These are phyloP conservation scores for Podospora appendiculata DNA, from an alignment of 495 filamentous ascomycete genomes.

Conservation along the genomic window DNA sequence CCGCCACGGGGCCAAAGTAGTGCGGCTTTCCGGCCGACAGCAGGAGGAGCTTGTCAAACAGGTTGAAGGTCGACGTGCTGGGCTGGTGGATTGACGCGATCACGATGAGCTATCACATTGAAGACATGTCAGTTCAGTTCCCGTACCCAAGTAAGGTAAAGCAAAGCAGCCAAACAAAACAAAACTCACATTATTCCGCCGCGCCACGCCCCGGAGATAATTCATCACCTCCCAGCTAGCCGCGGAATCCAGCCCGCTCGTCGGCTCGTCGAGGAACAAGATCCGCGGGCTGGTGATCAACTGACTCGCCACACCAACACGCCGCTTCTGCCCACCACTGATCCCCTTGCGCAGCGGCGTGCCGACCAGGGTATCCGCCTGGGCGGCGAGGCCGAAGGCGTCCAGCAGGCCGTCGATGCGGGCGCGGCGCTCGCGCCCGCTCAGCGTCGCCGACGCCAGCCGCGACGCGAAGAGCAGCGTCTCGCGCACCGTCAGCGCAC, in stretches of 20 bases:
- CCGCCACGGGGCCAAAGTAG: conserved; percentile 56
- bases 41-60: conserved; percentile 72
- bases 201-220: conserved; percentile 65
- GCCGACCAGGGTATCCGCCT: conserved; percentile 61
- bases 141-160: neutral
- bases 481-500: conserved; percentile 68
- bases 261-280: conserved; percentile 76
- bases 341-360: conserved; percentile 75
- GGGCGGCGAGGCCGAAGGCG: conserved; percentile 65
- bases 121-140: conserved; percentile 37
- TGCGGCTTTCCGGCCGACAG: conserved; percentile 60
- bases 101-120: conserved; percentile 53
- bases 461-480: conserved; percentile 71
- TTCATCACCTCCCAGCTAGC: conserved; percentile 74
- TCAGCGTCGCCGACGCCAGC: conserved; percentile 47
- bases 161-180: conserved; percentile 43
- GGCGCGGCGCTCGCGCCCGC: conserved; percentile 54
- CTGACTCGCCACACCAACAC: conserved; percentile 70
- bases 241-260: conserved; percentile 71
- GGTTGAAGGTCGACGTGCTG: conserved; percentile 63
- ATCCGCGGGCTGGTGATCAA: conserved; percentile 73
- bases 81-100: conserved; percentile 77
- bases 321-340: conserved; percentile 71
- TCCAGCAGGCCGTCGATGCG: conserved; percentile 84
- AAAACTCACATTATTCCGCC: conserved; percentile 52